phyloP scores from a whole-genome alignment of 495 filamentous ascomycete genomes.

The Talaromyces liani region DNA sequence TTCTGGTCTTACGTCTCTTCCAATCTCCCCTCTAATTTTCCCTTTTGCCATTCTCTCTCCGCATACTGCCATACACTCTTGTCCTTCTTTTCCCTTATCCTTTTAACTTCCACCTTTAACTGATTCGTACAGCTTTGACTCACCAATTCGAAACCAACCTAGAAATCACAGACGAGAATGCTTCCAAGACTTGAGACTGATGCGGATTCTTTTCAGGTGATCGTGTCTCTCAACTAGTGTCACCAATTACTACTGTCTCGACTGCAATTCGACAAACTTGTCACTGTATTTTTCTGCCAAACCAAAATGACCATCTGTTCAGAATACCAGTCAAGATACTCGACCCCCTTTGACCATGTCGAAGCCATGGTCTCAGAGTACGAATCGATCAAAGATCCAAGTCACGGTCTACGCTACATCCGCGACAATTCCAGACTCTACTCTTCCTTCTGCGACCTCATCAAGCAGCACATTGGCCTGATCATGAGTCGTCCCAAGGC shows the following conservation, averaged over 20 bases:
- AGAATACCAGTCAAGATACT: neutral
- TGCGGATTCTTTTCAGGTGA: neutral
- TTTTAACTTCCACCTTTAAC: neutral
- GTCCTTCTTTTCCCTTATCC: neutral
- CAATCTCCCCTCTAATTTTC: neutral
- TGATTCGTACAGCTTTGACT: neutral
- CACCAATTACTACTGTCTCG: neutral
- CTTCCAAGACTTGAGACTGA: neutral
- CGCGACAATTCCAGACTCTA: constrained; percentile 12
- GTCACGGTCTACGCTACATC: constrained; percentile 18
- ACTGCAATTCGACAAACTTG: neutral
- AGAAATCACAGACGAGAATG: neutral
- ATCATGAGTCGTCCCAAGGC: constrained; percentile 26
- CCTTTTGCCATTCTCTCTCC: neutral
- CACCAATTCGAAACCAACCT: neutral
- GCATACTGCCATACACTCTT: no score
- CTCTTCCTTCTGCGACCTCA: constrained; percentile 17
- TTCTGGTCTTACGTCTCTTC: neutral
- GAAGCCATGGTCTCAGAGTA: constrained; percentile 21
- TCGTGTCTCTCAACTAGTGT: neutral
- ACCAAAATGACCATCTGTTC: neutral
- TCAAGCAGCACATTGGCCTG: constrained; percentile 24
- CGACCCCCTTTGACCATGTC: neutral
- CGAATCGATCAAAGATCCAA: constrained; percentile 13
- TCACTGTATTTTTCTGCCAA: neutral